Evolutionary conservation across 2,329 filamentous ascomycete genomes (phyloP), one percentile per base, ranked within the genome.

Genomic region (Trichoderma atroviride): DNA sequence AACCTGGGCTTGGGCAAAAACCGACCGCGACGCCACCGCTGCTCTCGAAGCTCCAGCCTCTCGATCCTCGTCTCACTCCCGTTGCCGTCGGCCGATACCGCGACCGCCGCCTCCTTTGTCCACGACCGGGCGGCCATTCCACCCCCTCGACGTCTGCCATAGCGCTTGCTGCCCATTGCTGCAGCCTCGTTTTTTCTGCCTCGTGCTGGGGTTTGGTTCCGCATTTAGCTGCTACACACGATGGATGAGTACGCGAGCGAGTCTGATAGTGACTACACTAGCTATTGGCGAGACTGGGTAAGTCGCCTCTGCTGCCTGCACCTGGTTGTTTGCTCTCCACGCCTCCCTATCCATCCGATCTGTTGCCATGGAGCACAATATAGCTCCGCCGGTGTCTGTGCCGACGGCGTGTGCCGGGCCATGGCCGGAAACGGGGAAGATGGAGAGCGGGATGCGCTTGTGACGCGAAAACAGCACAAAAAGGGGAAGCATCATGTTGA

Each of bases 211-310:
- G 70, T 64, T 31, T 55, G 52, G 10, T 24, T 53, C 65, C 57
- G 43, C 24, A 13, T 58, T 33, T 31, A 61, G 29, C 9, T 16
- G 31, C 22, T 22, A 31, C 11, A 27, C 37, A 84, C 79, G 76
- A 98, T 98, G 96, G 96, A 98, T 80, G 95, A 98, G 83, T 98
- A 96, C 82, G 94, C 93, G 74, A 97, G 94, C 79, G 96, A 99
- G 82, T 97, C 94, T 14, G 96, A 99, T 79, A 97, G 94, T 82
- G 96, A 99, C 83, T 99, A 98, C 80, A 97, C 96, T 60, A 98
- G 94, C 82, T 99, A 98, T 81, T 99, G 96, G 96, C 87, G 95
- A 80, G 96, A 99, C 83, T 99, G 96, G 96, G 96, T 98, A 85
- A 84, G 93, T 90, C 40, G 3, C 31, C 40, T 50, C 22, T 22